These are phyloP conservation scores for Penicillium sp. DNA, from an alignment of 2,329 filamentous ascomycete genomes.

Conservation along the genomic window DNA sequence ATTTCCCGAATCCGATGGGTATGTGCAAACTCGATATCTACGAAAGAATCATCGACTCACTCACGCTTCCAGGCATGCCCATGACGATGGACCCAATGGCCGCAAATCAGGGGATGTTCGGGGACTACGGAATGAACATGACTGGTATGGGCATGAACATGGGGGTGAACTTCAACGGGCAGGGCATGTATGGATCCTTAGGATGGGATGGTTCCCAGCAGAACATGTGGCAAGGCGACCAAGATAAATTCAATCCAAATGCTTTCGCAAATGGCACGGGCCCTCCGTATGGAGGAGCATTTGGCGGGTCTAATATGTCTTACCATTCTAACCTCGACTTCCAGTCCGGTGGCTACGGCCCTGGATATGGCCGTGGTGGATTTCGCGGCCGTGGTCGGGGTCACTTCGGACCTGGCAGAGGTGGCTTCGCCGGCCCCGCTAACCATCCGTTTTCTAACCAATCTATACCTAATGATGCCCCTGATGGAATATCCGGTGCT, in stretches of 20 bases:
- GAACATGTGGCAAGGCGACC: slow-evolving; percentile 72
- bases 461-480: slow-evolving; percentile 11
- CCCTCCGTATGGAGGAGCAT: slow-evolving; percentile 78
- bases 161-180: slow-evolving; percentile 59
- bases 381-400: slow-evolving; percentile 63
- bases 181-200: slow-evolving; percentile 63
- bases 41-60: slow-evolving; percentile 10
- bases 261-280: slow-evolving; percentile 70
- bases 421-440: slow-evolving; percentile 39
- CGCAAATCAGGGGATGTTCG: slow-evolving; percentile 50
- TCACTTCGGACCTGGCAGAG: slow-evolving; percentile 44
- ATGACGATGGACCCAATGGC: slow-evolving; percentile 72
- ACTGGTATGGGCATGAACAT: slow-evolving; percentile 83
- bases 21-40: slow-evolving; percentile 41
- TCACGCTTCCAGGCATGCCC: slow-evolving; percentile 62
- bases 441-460: slow-evolving; percentile 36
- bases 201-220: slow-evolving; percentile 76
- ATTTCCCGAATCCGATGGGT: slow-evolving; percentile 90
- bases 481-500: slow-evolving; percentile 35
- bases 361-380: slow-evolving; percentile 63
- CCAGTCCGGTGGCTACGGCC: slow-evolving; percentile 73
- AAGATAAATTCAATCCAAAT: slow-evolving; percentile 90
- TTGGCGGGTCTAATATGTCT: slow-evolving; percentile 67
- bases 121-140: slow-evolving; percentile 69
- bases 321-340: slow-evolving; percentile 64